Evolutionary conservation across 2,329 filamentous ascomycete genomes (phyloP), one percentile per base, ranked within the genome.

Genomic region (Aspergillus aculeatus): DNA sequence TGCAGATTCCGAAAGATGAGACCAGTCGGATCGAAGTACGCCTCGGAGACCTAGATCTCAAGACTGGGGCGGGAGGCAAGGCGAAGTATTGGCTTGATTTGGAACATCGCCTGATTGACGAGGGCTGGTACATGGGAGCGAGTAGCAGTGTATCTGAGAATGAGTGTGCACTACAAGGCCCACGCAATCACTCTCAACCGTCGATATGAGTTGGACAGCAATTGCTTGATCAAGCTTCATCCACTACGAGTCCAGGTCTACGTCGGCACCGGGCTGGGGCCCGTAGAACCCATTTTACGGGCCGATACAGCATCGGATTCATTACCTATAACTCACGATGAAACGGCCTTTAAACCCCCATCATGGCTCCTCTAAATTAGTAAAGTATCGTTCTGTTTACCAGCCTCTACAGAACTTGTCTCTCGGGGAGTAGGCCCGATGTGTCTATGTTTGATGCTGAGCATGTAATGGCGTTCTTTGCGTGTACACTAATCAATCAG

Each of bases 11-110:
- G 38, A 65, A 56, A 12, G 69, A 75, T 50, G 73, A 73, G 35
- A 68, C 62, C 19, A 63, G 63, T 1, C 65, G 69, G 3, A 67
- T 77, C 5, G 75, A 80, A 41, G 74, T 80, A 48, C 85, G 88
- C 56, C 81, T 95, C 10, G 89, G 88, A 1, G 91, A 95, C 70
- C 81, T 94, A 48, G 91, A 95, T 75, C 83, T 89, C 68, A 95
- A 95, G 78, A 88, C 87, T 58, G 82, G 84, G 9, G 77, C 77
- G 0, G 83, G 75, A 9, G 80, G 83, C 56, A 93, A 94, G 73
- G 80, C 86, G 58, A 79, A 80, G 49, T 88, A 90, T 69, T 95
- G 91, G 91, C 81, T 81, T 61, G 76, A 78, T 16, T 82, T 84
- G 49, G 90, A 95, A 74, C 74, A 75, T 54, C 78, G 81, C 24